A percentile compares a stretch with the other conserved stretches of the same genome.
phyloP scores from a whole-genome alignment of 345 rosid genomes.

The Eucalyptus regnans region DNA sequence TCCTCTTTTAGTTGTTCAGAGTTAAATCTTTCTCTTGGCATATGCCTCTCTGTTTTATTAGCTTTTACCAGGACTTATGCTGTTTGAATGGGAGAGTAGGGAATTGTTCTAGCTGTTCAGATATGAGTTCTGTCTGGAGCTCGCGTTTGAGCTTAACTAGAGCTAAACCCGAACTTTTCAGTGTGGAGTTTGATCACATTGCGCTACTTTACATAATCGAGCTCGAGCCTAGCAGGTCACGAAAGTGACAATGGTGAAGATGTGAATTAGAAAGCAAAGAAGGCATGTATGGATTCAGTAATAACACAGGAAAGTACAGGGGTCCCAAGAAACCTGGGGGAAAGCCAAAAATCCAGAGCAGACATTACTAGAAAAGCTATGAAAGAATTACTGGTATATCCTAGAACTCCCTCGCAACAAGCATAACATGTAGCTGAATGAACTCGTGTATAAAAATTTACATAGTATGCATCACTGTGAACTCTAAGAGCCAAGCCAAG shows the following conservation, averaged over 20 bases:
- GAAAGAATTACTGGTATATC: constrained; percentile 5
- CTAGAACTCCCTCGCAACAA: neutral
- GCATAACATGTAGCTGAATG: neutral
- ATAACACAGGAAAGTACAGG: neutral
- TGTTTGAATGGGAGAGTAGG: neutral
- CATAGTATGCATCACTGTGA: neutral
- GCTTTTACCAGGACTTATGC: neutral
- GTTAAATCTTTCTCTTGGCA: neutral
- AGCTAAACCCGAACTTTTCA: neutral
- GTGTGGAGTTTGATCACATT: neutral
- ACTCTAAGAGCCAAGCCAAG: neutral
- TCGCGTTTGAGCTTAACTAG: neutral
- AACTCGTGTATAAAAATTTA: neutral
- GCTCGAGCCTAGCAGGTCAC: neutral
- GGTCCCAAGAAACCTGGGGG: neutral
- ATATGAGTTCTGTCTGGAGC: neutral
- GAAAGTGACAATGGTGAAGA: neutral
- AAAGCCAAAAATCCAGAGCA: neutral
- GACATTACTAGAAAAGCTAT: neutral
- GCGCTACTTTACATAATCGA: neutral
- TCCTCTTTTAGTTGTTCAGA: neutral
- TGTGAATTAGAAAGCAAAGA: neutral
- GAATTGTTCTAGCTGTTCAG: neutral
- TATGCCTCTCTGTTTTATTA: neutral
- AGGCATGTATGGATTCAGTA: neutral